These are phyloP conservation scores for Phialemonium atrogriseum DNA, from an alignment of 2,329 filamentous ascomycete genomes.

Conservation along the genomic window DNA sequence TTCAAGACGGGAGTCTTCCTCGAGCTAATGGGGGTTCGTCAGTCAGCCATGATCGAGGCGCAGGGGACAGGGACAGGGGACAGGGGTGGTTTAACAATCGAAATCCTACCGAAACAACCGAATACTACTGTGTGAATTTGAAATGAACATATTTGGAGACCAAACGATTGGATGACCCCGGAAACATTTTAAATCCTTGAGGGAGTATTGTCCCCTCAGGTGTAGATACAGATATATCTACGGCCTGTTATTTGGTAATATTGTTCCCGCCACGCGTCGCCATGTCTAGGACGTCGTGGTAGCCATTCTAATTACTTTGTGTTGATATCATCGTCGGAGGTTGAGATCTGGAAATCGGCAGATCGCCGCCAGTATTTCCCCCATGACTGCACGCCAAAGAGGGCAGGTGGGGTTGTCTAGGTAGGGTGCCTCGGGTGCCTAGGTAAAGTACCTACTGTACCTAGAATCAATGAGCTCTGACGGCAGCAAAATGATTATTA, in stretches of 20 bases:
- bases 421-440: too few species aligned
- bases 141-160: conserved; percentile 12
- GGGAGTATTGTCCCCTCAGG: too few species aligned
- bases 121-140: neutral
- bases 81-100: neutral
- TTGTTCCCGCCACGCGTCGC: neutral
- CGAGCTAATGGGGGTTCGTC: too few species aligned
- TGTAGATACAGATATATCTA: neutral
- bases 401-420: too few species aligned
- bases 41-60: conserved; percentile 3
- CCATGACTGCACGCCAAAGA: too few species aligned
- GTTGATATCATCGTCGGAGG: neutral
- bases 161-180: conserved; percentile 23
- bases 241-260: neutral
- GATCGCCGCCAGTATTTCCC: too few species aligned
- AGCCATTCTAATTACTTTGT: neutral
- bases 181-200: conserved; percentile 12
- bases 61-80: too few species aligned
- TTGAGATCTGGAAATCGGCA: neutral
- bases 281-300: conserved; percentile 1
- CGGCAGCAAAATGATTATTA: too few species aligned
- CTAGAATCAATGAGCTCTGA: too few species aligned
- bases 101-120: neutral
- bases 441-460: too few species aligned
- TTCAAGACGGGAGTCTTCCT: too few species aligned